These are phyloP conservation scores for Pyrrhoderma noxium DNA, from an alignment of 1,284 basidiomycete species.

Conservation along the genomic window DNA sequence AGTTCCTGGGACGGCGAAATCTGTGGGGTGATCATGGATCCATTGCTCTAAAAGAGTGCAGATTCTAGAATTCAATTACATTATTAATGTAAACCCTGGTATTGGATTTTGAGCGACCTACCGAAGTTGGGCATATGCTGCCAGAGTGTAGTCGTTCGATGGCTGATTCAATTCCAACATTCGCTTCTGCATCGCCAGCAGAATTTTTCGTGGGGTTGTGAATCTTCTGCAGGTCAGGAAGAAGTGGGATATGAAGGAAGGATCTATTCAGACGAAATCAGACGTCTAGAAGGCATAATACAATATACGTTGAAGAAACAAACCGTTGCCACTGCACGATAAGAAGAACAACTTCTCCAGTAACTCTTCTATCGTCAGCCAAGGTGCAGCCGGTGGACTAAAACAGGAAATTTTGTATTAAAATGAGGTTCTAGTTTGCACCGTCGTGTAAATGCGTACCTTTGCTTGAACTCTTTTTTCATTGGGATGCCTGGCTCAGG, in stretches of 20 bases:
- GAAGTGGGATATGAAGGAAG: constrained; percentile 69
- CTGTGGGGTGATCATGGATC: constrained; percentile 64
- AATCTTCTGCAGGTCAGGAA: constrained; percentile 75
- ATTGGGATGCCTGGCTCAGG: neutral
- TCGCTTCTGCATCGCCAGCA: constrained; percentile 80
- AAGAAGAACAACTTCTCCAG: constrained; percentile 71
- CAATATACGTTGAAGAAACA: constrained; percentile 21
- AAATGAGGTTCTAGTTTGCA: neutral
- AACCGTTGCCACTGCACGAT: constrained; percentile 72
- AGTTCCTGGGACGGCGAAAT: constrained; percentile 72
- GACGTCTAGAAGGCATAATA: neutral
- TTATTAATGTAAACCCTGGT: neutral
- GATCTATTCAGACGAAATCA: constrained; percentile 38
- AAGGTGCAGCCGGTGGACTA: constrained; percentile 45
- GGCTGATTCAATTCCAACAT: constrained; percentile 69
- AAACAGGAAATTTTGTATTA: neutral
- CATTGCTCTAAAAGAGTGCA: constrained; percentile 69
- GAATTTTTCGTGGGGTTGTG: constrained; percentile 63
- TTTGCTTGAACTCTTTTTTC: constrained; percentile 13
- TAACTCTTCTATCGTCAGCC: constrained; percentile 66
- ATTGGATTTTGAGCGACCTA: constrained; percentile 26
- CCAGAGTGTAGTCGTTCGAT: constrained; percentile 69
- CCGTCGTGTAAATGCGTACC: neutral
- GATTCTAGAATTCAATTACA: constrained; percentile 40
- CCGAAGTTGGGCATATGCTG: constrained; percentile 80